Base-by-base conservation (phyloP, 768 basidiomycete genomes). In the Cantharellus cinnabarinus region DNA sequence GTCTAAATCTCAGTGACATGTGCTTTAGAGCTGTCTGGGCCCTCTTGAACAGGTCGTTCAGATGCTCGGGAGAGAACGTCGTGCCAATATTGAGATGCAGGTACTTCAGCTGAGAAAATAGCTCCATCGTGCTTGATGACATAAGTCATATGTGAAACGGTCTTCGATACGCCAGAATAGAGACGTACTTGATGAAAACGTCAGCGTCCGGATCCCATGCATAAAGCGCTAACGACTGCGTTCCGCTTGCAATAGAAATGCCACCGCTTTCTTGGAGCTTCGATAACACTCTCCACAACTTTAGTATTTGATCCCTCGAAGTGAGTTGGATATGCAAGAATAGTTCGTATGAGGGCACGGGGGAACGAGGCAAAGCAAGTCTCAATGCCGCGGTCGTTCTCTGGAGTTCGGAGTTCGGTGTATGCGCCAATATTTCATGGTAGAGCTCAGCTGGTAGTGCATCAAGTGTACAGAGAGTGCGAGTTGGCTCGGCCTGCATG, bases 31-130 rank as follows among this genome's bases (percentile, higher is more conserved):
- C 65, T 7, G 68, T 65, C 57, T 77, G 71, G 3, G 81, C 78
- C 38, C 71, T 69, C 59, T 72, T 67, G 60, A 83, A 74, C 41
- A 90, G 73, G 56, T 83, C 81, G 62, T 83, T 81, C 56, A 91
- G 67, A 68, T 89, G 85, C 63, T 91, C 88, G 2, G 89, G 89
- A 0, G 80, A 68, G 67, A 89, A 89, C 62, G 80, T 80, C 0
- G 87, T 80, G 0, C 90, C 91, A 62, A 93, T 73, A 68, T 79
- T 80, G 56, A 95, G 67, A 35, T 67, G 70, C 62, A 94, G 66
- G 4, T 70, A 69, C 35, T 68, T 66, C 20, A 86, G 63, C 20
- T 71, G 68, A 1, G 79, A 74, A 4, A 91, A 70, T 41, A 82
- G 69, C 29, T 70, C 67, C 20, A 90, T 63, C n/a, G 88, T 65